Conservation (phyloP, 2,329 filamentous ascomycete species). For the Colletotrichum chlorophyti region DNA sequence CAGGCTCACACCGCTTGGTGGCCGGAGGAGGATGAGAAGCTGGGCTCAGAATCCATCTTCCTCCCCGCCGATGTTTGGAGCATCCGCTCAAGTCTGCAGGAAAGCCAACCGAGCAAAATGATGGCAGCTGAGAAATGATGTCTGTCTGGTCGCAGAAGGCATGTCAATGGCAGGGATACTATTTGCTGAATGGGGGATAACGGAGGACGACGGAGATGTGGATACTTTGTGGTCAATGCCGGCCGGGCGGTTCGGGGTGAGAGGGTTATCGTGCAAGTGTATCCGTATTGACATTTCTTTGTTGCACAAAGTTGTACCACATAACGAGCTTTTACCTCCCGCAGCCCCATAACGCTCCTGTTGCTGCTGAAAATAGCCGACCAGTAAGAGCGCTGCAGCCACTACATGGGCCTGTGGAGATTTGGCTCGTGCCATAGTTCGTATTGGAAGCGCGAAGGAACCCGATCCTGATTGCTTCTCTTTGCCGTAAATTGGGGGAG, state of each 20-base stretch:
- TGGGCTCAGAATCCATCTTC: not conserved
- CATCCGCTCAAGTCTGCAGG: too few species aligned
- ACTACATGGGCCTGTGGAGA: not conserved
- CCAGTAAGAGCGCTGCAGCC: not conserved
- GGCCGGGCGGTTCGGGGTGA: not conserved
- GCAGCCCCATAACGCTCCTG: not conserved
- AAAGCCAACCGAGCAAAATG: not conserved
- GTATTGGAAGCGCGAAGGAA: constrained; percentile 20
- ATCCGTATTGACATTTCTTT: not conserved
- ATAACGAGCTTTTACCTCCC: too few species aligned
- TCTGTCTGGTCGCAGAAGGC: not conserved
- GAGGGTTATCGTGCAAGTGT: not conserved
- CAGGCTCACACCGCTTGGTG: not conserved
- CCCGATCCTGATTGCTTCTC: not conserved
- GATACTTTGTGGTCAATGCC: not conserved
- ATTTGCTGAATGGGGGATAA: not conserved
- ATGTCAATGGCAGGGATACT: not conserved
- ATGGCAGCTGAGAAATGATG: not conserved
- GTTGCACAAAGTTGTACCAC: too few species aligned
- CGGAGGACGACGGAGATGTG: not conserved
- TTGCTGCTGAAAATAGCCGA: constrained; percentile 20
- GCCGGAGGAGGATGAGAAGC: not conserved
- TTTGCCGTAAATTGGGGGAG: not conserved
- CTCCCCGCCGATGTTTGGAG: too few species aligned
- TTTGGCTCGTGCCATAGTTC: constrained; percentile 22